Evolutionary conservation across 441 rosid species (phyloP).

Genomic region (Populus tomentosa): DNA sequence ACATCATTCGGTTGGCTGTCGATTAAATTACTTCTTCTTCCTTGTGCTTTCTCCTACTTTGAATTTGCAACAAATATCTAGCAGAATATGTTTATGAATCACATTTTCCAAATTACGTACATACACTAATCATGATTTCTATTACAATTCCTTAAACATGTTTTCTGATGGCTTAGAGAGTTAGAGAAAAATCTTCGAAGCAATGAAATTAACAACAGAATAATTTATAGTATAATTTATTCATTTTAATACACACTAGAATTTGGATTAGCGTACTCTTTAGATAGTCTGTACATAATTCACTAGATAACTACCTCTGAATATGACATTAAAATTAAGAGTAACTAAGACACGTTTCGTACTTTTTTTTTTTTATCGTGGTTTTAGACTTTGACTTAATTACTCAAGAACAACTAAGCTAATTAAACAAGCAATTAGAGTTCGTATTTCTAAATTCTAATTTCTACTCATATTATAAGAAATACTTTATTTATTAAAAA

Average conservation of each 20-base stretch:
- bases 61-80: not conserved
- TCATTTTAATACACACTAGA: not conserved
- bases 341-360: slow-evolving; percentile 1
- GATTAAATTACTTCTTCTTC: not conserved
- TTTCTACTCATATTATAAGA: too few species aligned
- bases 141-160: too few species aligned
- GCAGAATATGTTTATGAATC: too few species aligned
- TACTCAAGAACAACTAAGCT: too few species aligned
- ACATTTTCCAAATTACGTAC: too few species aligned
- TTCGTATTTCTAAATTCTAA: too few species aligned
- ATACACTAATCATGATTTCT: too few species aligned
- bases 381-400: too few species aligned
- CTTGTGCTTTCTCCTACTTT: not conserved
- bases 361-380: not conserved
- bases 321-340: slow-evolving; percentile 4
- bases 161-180: too few species aligned
- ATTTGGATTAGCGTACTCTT: not conserved
- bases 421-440: not conserved
- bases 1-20: too few species aligned
- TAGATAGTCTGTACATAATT: not conserved
- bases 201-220: not conserved
- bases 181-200: not conserved
- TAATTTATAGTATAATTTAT: not conserved
- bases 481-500: too few species aligned
- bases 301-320: not conserved